These are phyloP conservation scores for Alternaria infectoria DNA, from an alignment of 2,329 filamentous ascomycete genomes.

Conservation along the genomic window DNA sequence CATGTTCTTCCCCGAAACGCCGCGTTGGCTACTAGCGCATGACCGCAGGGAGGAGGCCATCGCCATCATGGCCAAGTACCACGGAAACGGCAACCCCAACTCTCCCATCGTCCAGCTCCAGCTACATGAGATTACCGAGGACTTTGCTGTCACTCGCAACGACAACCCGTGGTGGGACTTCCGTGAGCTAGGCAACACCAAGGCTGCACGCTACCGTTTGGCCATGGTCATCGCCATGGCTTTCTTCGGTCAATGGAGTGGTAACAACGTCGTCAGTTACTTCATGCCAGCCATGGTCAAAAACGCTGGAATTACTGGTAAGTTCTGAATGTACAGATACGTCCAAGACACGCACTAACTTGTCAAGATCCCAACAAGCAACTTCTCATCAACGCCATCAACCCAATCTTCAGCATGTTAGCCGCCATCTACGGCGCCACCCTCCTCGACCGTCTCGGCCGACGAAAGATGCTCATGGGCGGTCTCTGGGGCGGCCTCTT, in stretches of 20 bases:
- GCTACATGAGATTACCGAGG: constrained; percentile 45
- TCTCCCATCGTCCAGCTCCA: constrained; percentile 47
- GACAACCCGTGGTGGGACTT: constrained; percentile 48
- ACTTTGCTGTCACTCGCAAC: constrained; percentile 34
- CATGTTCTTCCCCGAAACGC: constrained; percentile 40
- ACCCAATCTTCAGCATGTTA: constrained; percentile 49
- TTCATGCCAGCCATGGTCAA: constrained; percentile 30
- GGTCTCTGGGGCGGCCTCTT: constrained; percentile 45
- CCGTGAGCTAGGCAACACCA: constrained; percentile 41
- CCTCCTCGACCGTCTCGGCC: constrained; percentile 41
- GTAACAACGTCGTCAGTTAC: constrained; percentile 46
- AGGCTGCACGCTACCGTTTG: constrained; percentile 41
- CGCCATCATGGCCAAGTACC: constrained; percentile 64
- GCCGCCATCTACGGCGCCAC: constrained; percentile 49
- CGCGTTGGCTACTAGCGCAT: constrained; percentile 54
- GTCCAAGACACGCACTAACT: no score
- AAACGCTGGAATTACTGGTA: constrained; percentile 4
- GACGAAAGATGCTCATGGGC: constrained; percentile 46
- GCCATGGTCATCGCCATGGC: constrained; percentile 51
- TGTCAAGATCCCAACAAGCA: constrained; percentile 43
- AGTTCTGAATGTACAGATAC: no score
- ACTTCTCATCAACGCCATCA: constrained; percentile 51
- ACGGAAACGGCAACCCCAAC: constrained; percentile 55
- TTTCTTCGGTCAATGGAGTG: constrained; percentile 52
- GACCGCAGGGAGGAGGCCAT: constrained; percentile 64